phyloP scores from a whole-genome alignment of 352 stramenopile genomes.

The Phytophthora cryptogea region DNA sequence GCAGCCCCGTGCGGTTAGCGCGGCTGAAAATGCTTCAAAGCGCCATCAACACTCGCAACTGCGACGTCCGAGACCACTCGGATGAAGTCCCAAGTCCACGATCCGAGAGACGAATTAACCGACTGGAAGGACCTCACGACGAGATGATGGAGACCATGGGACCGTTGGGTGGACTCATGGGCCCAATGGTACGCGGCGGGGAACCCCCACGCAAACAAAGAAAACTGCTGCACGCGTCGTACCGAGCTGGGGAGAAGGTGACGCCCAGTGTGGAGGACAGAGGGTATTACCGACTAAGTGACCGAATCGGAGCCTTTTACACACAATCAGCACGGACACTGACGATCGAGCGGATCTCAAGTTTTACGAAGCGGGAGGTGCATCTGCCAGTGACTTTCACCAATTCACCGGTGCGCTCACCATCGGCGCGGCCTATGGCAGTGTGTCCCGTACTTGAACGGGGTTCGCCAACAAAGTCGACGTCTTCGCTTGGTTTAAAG shows the following conservation, averaged over 20 bases:
- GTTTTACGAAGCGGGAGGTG: conserved; percentile 58
- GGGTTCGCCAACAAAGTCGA: conserved; percentile 23
- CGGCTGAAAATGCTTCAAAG: conserved; percentile 85
- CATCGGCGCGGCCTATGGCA: conserved; percentile 46
- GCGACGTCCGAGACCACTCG: conserved; percentile 57
- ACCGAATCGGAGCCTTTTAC: conserved; percentile 80
- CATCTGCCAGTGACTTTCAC: conserved; percentile 49
- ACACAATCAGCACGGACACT: conserved; percentile 65
- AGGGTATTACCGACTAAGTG: conserved; percentile 80
- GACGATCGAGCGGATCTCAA: conserved; percentile 73
- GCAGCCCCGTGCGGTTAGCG: conserved; percentile 74
- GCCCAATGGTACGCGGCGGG: conserved; percentile 12
- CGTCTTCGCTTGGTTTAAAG: conserved; percentile 4
- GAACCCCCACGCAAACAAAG: conserved; percentile 44
- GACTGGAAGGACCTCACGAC: conserved; percentile 37
- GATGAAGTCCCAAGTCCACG: conserved; percentile 31
- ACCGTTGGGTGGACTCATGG: conserved; percentile 71
- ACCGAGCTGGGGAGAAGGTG: conserved; percentile 21
- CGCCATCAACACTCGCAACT: conserved; percentile 82
- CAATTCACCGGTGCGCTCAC: conserved; percentile 44
- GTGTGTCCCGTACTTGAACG: conserved; percentile 62
- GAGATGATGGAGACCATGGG: conserved; percentile 75
- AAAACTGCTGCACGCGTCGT: conserved; percentile 26
- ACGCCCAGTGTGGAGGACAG: conserved; percentile 54
- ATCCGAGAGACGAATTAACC: conserved; percentile 29